These are phyloP conservation scores for Chaetomium fimeti DNA, from an alignment of 495 filamentous ascomycete genomes.

Conservation along the genomic window DNA sequence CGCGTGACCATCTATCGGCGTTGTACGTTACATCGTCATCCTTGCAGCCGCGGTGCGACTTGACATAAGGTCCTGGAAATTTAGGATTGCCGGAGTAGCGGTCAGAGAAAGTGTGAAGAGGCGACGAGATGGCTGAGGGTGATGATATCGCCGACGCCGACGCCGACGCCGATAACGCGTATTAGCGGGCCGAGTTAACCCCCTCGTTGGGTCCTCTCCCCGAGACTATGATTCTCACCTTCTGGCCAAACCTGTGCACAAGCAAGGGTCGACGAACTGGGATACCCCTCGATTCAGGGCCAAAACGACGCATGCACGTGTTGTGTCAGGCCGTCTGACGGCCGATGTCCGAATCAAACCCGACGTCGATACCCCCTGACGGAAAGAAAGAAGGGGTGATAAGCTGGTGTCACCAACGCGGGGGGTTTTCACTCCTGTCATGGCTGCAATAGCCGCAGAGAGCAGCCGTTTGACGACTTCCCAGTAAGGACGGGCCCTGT, in stretches of 20 bases:
- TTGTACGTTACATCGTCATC: conserved; percentile 1
- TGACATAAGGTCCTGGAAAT: not conserved
- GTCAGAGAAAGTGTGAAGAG: not conserved
- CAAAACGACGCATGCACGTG: not conserved
- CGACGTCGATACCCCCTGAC: not conserved
- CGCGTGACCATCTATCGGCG: conserved; percentile 10
- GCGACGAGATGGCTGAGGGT: not conserved
- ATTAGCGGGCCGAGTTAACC: conserved; percentile 11
- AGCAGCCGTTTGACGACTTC: not conserved
- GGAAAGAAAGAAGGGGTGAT: not conserved
- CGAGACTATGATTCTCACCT: not conserved
- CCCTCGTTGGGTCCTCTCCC: not conserved
- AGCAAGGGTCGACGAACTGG: not conserved
- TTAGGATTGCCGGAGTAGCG: conserved; percentile 2
- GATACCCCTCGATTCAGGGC: not conserved
- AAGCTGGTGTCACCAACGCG: conserved; percentile 13
- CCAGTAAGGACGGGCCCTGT: not conserved
- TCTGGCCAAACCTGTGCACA: not conserved
- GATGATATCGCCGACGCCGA: conserved; percentile 10
- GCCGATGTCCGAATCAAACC: not conserved
- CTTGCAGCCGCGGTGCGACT: conserved; percentile 14
- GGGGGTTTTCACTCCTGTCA: conserved; percentile 14
- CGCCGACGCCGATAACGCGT: not conserved
- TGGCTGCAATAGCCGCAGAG: not conserved
- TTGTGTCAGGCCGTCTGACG: conserved; percentile 11